A percentile compares a stretch with the other conserved stretches of the same genome.
These are phyloP conservation scores for Penicillium sp. DNA, from an alignment of 2,329 filamentous ascomycete species.

Conservation along the genomic window DNA sequence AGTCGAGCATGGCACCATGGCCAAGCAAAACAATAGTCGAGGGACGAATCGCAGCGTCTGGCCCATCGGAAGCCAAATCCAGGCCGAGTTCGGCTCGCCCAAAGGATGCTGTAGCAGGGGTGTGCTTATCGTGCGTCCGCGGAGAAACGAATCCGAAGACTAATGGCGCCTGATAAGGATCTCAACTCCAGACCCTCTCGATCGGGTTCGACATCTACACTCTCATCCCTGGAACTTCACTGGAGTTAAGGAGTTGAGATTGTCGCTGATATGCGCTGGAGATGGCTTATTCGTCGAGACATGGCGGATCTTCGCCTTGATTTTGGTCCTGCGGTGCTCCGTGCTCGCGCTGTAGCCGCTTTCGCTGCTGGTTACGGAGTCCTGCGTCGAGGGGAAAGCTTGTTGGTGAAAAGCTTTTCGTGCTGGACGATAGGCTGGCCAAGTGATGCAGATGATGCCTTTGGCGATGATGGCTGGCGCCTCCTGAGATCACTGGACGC, in stretches of 20 bases:
- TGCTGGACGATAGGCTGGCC: not conserved
- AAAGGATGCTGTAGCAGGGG: not conserved
- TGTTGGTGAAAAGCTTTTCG: conserved; percentile 7
- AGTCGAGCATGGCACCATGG: not conserved
- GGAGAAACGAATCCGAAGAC: conserved; percentile 11
- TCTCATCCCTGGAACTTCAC: not conserved
- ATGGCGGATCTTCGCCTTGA: not conserved
- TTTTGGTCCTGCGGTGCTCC: not conserved
- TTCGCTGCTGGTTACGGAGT: not conserved
- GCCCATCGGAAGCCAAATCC: not conserved
- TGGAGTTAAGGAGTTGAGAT: not conserved
- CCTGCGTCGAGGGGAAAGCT: not conserved
- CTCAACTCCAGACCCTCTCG: not conserved
- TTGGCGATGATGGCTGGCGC: not conserved
- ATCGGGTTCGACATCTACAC: not conserved
- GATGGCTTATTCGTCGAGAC: not conserved
- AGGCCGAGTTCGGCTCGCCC: not conserved
- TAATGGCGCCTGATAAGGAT: conserved; percentile 2
- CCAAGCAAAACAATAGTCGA: too few relatives aligned
- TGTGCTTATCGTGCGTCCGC: conserved; percentile 3
- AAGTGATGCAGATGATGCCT: not conserved
- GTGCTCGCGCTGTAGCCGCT: not conserved
- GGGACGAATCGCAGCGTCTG: not conserved
- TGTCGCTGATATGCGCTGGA: not conserved
- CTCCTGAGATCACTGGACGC: not conserved